Evolutionary conservation across 768 basidiomycete species (phyloP), one percentile per base, ranked within the genome.

Genomic region (Macrolepiota fuliginosa): DNA sequence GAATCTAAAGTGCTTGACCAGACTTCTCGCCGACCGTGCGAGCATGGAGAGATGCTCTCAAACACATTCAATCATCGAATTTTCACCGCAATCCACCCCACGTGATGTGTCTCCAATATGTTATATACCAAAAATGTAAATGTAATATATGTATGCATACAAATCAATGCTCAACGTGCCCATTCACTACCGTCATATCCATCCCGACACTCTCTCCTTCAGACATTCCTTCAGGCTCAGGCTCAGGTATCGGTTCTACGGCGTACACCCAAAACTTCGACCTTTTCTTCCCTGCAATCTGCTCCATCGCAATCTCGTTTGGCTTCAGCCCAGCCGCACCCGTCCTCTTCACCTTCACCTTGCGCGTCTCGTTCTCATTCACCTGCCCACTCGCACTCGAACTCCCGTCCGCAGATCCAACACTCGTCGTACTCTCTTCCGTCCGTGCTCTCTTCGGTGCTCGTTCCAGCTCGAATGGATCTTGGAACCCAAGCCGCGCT

Each of bases 181-280:
- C 53, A n/a, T 59, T 42, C 58, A 51, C 51, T 32, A n/a, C n/a
- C n/a, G n/a, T n/a, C n/a, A n/a, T n/a, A n/a, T 54, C 52, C 17
- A 24, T 50, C 19, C 17, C 22, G 2, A 27, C 1, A 22, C 17
- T 45, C 27, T 49, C 45, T 10, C 24, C 42, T n/a, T 49, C 50
- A 25, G 59, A 32, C 22, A 7, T 51, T 13, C 46, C 45, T 12
- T 59, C 68, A 19, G 72, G 53, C 36, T 69, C 68, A n/a, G 74
- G 64, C 25, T 74, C 77, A 7, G 81, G 72, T 47, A 83, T 67
- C 1, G 91, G 89, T 66, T 94, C 92, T 25, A 94, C 90, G 19
- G 92, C 92, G 65, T 94, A 94, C 47, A 89, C 88, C 91, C 92
- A 92, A 71, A 87, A 93, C 68, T 90, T 92, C 69, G 92, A 93